Base-by-base conservation (phyloP, 768 basidiomycete species). In the Fistulinella prunicolor region DNA sequence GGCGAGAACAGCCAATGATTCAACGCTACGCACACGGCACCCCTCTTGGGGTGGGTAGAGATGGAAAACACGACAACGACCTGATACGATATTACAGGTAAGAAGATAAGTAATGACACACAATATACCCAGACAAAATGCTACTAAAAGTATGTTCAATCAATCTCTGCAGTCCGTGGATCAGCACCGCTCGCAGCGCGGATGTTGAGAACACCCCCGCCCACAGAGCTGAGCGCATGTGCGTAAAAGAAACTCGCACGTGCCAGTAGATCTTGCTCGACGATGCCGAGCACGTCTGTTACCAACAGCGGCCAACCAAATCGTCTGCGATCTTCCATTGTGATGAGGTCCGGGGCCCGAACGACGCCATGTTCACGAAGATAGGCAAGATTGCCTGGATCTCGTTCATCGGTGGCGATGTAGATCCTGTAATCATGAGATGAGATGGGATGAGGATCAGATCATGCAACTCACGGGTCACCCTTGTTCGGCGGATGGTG, bases 271-370 rank as follows among this genome's bases (percentile, higher is more conserved):
- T 66, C 66, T 59, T 77, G 75, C 53, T 76, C 74, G 28, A 76
- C 65, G 17, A 77, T 51, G 8, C 68, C 72, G 14, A 71, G 62
- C 9, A 76, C 66, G 45, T 76, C 75, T 47, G 72, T 72, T 49
- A 76, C 38, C 46, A 77, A 47, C 40, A 76, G 36, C 9, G 68
- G 63, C 75, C 75, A 77, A 5, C 73, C 74, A 39, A 72, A 70
- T 9, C 49, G 61, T 38, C 70, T 63, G 10, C 70, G 66, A 47
- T 77, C 75, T 39, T 73, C 70, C 5, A 68, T 55, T 1, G 73
- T 73, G 46, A 77, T 58, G 29, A 77, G 62, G 49, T 77, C 76
- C 14, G 58, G 16, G 38, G 76, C 62, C 24, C 73, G 59, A 28
- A 77, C 43, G 1, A 65, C 75, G 7, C 73, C 70, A 9, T 67